A percentile compares a stretch with the other conserved stretches of the same genome.
Evolutionary conservation across 768 basidiomycete species (phyloP).

Genomic region (Boletus sensibilis): DNA sequence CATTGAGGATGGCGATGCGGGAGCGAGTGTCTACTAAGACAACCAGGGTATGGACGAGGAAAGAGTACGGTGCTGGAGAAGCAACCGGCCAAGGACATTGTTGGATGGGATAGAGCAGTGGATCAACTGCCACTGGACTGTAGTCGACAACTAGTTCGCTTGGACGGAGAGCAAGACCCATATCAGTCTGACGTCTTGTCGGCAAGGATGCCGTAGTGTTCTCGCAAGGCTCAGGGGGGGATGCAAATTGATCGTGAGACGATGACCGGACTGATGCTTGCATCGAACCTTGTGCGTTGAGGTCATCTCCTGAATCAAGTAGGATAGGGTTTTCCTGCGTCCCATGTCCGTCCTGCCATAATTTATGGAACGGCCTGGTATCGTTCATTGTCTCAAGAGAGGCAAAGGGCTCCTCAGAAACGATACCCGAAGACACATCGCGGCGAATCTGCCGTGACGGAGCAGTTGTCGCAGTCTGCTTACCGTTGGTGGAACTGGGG

Average conservation of each 20-base stretch:
- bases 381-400: constrained; percentile 6
- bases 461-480: constrained; percentile 8
- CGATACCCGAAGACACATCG: constrained; percentile 5
- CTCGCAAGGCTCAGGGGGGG: constrained; percentile 11
- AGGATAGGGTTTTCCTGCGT: constrained; percentile 25
- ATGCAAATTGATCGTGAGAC: constrained; percentile 11
- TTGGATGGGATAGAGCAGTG: constrained; percentile 43
- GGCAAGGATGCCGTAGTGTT: constrained; percentile 7
- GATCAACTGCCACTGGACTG: constrained; percentile 43
- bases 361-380: background rate
- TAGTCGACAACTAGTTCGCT: constrained; percentile 28
- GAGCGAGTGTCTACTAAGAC: constrained; percentile 67
- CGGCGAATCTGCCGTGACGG: constrained; percentile 19
- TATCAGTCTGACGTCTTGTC: constrained; percentile 2
- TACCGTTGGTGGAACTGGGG: constrained; percentile 9
- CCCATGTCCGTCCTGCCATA: constrained; percentile 26
- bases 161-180: constrained; percentile 23
- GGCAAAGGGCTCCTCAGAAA: constrained; percentile 18
- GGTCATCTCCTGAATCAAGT: constrained; percentile 23
- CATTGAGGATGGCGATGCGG: constrained; percentile 65
- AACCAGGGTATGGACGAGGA: constrained; percentile 63
- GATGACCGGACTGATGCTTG: constrained; percentile 8
- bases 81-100: constrained; percentile 41
- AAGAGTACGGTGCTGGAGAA: constrained; percentile 61
- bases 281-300: constrained; percentile 6